Evolutionary conservation across 169 alveolate species (phyloP), one percentile per base, ranked within the genome.

Genomic region (Plasmodium billcollinsi): DNA sequence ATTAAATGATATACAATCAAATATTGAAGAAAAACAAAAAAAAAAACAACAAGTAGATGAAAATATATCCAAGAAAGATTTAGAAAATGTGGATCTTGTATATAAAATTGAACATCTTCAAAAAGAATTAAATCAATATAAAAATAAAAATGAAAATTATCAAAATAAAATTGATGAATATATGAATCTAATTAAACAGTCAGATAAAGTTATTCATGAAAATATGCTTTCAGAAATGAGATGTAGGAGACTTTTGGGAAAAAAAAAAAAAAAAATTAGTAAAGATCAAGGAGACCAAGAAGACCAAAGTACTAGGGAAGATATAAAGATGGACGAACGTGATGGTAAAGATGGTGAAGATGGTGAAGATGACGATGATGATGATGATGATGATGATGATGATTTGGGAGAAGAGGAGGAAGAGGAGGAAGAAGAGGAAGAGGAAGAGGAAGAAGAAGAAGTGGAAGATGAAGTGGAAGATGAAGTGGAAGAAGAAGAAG

Each of bases 1-100:
- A 33, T 65, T 78, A 29, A 59, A 18, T 11, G 47, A 78, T 12
- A 21, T 78, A 21, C 89, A 78, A 65, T 14, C 18, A 5, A 39
- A 78, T 24, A 78, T 78, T 67, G 54, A 78, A 70, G 50, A 63
- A 39, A 78, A 78, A 8, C 75, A 78, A 78, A 78, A 78, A 70
- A 78, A 78, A 47, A 78, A 78, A 58, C 89, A 78, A 24, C 66
- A 39, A 45, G 43, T 78, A 29, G 89, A 78, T 65, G 89, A 78
- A 54, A 66, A 14, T 56, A 24, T 78, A 4, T 78, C 89, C 4
- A 78, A 78, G 59, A 78, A 78, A 59, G 89, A 78, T 66, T 59
- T 78, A 63, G 89, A 78, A 70, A 78, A 78, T 66, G 89, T 78
- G n/a, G 89, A 78, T 18, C 52, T 78, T 26, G 56, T 78, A 39